Conservation (phyloP, 2,329 filamentous ascomycete species). For the Diaporthe sp. region DNA sequence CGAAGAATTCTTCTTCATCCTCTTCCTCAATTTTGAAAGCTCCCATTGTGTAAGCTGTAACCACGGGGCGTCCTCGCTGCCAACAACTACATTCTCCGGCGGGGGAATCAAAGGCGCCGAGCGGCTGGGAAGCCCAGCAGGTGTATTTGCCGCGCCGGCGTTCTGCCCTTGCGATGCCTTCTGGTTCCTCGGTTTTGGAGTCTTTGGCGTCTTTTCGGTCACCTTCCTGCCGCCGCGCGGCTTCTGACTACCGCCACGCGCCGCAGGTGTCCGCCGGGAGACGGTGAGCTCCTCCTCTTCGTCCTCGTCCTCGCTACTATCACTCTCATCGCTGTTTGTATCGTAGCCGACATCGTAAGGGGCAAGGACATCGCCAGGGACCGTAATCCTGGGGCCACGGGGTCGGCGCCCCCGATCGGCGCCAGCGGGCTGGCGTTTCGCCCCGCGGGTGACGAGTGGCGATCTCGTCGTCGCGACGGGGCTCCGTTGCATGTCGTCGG, state of each 20-base stretch:
- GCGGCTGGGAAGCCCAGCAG: slow-evolving; percentile 35
- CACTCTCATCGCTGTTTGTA: slow-evolving; percentile 66
- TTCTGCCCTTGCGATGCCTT: slow-evolving; percentile 44
- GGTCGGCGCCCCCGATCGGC: slow-evolving; percentile 62
- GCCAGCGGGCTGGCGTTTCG: slow-evolving; percentile 58
- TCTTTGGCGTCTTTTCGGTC: slow-evolving; percentile 50
- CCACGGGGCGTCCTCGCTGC: slow-evolving; percentile 75
- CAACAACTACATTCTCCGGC: slow-evolving; percentile 70
- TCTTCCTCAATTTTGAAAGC: slow-evolving; percentile 79
- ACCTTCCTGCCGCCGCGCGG: slow-evolving; percentile 66
- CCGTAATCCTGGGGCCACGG: slow-evolving; percentile 71
- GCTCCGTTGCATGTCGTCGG: slow-evolving; percentile 64
- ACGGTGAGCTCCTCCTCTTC: slow-evolving; percentile 61
- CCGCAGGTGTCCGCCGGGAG: slow-evolving; percentile 53
- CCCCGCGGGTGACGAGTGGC: slow-evolving; percentile 63
- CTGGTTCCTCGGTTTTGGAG: slow-evolving; percentile 58
- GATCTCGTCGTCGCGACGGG: slow-evolving; percentile 66
- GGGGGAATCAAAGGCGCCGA: slow-evolving; percentile 66
- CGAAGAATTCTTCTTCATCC: slow-evolving; percentile 92
- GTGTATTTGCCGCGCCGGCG: slow-evolving; percentile 34
- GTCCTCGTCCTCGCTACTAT: slow-evolving; percentile 67
- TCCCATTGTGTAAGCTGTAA: slow-evolving; percentile 76
- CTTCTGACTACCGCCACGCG: slow-evolving; percentile 48
- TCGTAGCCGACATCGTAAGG: slow-evolving; percentile 77
- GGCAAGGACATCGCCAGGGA: slow-evolving; percentile 76